phyloP scores from a whole-genome alignment of 2,329 filamentous ascomycete genomes.

The Stachybotrys chartarum region DNA sequence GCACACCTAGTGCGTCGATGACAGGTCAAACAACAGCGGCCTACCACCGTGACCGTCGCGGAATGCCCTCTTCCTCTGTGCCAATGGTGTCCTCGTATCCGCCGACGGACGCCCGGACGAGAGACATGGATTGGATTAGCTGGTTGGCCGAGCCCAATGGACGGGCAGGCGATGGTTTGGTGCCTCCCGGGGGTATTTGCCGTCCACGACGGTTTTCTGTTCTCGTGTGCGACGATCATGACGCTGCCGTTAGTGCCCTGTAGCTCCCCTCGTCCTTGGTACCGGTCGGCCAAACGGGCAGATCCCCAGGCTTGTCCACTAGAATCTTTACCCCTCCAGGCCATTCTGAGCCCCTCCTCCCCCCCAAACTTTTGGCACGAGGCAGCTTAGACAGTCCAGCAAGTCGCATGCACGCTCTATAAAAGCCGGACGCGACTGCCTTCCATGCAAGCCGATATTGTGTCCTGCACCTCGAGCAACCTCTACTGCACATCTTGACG shows the following conservation, averaged over 20 bases:
- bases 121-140: neutral
- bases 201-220: neutral
- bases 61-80: no score
- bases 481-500: no score
- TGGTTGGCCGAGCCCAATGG: no score
- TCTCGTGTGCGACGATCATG: neutral
- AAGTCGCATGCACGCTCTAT: neutral
- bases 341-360: neutral
- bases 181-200: no score
- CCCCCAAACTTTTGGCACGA: neutral
- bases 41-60: no score
- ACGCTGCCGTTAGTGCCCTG: neutral
- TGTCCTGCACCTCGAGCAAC: no score
- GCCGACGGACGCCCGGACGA: neutral
- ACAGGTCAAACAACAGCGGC: no score
- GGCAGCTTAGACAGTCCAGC: neutral
- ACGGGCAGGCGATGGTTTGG: no score
- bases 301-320: neutral
- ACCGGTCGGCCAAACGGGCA: no score
- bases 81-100: neutral
- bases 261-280: no score
- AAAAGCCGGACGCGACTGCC: neutral
- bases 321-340: neutral
- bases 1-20: no score
- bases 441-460: no score